Evolutionary conservation across 2,329 filamentous ascomycete genomes (phyloP).

Genomic region (Chaetomium sp.): DNA sequence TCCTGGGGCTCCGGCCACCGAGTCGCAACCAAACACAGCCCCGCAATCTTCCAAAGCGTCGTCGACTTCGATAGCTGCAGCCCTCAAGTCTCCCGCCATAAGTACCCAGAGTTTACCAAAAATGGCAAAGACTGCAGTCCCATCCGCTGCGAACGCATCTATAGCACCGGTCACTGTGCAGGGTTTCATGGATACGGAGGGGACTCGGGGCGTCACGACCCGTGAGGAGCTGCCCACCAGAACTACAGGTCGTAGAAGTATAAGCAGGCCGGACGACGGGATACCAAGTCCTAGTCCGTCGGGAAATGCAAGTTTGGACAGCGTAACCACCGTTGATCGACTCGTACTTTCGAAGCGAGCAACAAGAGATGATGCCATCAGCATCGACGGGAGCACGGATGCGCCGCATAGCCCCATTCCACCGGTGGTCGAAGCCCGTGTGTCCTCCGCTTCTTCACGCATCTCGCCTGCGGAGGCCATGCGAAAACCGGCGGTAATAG

Average conservation of each 20-base stretch:
- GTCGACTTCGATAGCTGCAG: conserved; percentile 41
- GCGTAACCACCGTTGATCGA: conserved; percentile 27
- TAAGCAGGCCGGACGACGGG: conserved; percentile 37
- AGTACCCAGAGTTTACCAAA: conserved; percentile 37
- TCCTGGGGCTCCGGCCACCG: conserved; percentile 30
- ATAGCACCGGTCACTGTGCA: conserved; percentile 45
- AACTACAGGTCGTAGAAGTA: conserved; percentile 35
- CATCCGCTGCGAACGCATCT: conserved; percentile 39
- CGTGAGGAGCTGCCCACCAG: conserved; percentile 39
- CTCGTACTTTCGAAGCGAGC: conserved; percentile 25
- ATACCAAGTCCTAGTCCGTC: conserved; percentile 31
- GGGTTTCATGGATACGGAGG: conserved; percentile 43
- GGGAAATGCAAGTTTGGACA: conserved; percentile 35
- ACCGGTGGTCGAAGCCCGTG: conserved; percentile 26
- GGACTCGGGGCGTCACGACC: conserved; percentile 34
- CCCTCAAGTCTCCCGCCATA: conserved; percentile 37
- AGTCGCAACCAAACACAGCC: conserved; percentile 35
- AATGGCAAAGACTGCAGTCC: conserved; percentile 37
- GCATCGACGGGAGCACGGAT: conserved; percentile 40
- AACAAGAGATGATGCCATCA: conserved; percentile 39
- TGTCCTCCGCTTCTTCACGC: conserved; percentile 25
- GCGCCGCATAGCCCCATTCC: conserved; percentile 39
- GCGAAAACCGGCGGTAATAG: conserved; percentile 46
- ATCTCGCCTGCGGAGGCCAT: conserved; percentile 31
- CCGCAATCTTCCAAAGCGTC: conserved; percentile 42